phyloP scores from a whole-genome alignment of 1,284 basidiomycete species.

The Austropuccinia psidii region DNA sequence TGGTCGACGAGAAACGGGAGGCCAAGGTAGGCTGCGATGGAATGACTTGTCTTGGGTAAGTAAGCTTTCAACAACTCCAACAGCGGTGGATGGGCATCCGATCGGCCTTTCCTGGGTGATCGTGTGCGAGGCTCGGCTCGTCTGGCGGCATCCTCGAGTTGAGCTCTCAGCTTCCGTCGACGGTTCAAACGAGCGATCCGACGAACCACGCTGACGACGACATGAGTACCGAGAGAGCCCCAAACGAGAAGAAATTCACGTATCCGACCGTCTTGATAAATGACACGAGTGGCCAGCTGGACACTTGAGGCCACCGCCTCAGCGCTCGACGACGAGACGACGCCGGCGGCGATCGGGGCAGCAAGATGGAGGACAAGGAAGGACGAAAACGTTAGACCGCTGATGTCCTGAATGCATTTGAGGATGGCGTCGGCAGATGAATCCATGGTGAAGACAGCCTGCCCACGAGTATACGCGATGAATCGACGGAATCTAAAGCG shows the following conservation, averaged over 20 bases:
- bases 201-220: neutral
- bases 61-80: neutral
- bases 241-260: conserved; percentile 12
- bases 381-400: conserved; percentile 10
- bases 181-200: conserved; percentile 17
- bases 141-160: conserved; percentile 3
- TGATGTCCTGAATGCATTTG: conserved; percentile 4
- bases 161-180: neutral
- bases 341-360: neutral
- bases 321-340: neutral
- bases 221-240: conserved; percentile 10
- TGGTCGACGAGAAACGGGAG: conserved; percentile 10
- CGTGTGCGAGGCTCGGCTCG: neutral
- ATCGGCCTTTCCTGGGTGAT: neutral
- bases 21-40: conserved; percentile 2
- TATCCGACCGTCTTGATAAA: conserved; percentile 1
- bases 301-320: conserved; percentile 17
- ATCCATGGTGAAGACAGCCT: no score
- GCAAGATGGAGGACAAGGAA: conserved; percentile 23
- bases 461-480: no score
- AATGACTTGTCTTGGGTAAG: conserved; percentile 6
- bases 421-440: neutral
- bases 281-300: conserved; percentile 1
- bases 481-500: no score
- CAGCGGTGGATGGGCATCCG: no score